phyloP scores from a whole-genome alignment of 2,329 filamentous ascomycete species.

The Cadophora gregata region DNA sequence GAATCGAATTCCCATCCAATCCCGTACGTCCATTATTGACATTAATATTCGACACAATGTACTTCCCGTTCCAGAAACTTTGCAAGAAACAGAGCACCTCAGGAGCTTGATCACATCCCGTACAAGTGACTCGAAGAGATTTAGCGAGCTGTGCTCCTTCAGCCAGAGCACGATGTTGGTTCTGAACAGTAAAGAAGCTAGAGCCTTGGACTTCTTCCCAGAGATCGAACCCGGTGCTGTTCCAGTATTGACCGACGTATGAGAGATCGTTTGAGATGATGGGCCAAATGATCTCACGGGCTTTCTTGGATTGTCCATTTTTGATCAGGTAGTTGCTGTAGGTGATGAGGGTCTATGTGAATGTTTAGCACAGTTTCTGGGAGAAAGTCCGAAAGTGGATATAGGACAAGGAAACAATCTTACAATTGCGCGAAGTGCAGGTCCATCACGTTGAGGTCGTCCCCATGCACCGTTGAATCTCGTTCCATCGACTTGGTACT shows the following conservation, averaged over 20 bases:
- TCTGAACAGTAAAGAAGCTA: conserved; percentile 79
- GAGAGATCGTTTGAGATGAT: conserved; percentile 76
- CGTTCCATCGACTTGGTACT: conserved; percentile 69
- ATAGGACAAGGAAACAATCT: neutral
- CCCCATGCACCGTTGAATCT: conserved; percentile 64
- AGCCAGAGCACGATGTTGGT: conserved; percentile 64
- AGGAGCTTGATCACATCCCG: conserved; percentile 68
- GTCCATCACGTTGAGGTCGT: conserved; percentile 80
- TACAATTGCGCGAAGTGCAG: conserved; percentile 73
- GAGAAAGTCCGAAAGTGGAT: neutral
- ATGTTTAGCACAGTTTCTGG: neutral
- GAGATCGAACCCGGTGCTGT: conserved; percentile 69
- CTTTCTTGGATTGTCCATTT: conserved; percentile 57
- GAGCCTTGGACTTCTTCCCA: conserved; percentile 84
- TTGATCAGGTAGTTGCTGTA: conserved; percentile 76
- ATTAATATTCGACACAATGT: conserved; percentile 73
- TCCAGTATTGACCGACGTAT: conserved; percentile 78
- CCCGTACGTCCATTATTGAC: conserved; percentile 66
- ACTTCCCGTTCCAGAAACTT: conserved; percentile 72
- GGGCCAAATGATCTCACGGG: conserved; percentile 67
- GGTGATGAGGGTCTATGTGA: conserved; percentile 60
- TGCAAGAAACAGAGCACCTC: conserved; percentile 76
- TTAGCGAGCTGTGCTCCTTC: conserved; percentile 70
- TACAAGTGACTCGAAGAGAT: conserved; percentile 64
- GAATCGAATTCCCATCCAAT: conserved; percentile 73